Conservation (phyloP, 2,329 filamentous ascomycete genomes). For the Ophiocordyceps polyrhachis-furcata region DNA sequence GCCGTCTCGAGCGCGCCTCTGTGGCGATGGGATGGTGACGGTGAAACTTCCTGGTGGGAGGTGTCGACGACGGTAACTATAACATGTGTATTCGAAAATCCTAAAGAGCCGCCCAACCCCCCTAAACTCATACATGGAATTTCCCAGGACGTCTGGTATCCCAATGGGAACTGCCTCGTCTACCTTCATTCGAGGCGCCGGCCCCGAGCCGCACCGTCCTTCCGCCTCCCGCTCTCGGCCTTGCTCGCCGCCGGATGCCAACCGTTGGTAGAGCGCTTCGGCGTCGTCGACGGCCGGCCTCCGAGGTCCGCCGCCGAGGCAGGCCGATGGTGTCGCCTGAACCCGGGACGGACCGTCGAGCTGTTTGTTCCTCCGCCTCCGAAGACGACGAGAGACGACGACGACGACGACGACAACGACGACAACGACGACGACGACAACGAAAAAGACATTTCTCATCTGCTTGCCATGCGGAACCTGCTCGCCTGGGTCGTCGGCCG, state of each 20-base stretch:
- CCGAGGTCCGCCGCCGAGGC: constrained; percentile 11
- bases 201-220: constrained; percentile 46
- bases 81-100: background rate
- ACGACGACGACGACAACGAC: constrained; percentile 27
- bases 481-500: constrained; percentile 48
- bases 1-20: background rate
- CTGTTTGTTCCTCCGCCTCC: constrained; percentile 58
- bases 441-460: constrained; percentile 35
- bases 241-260: constrained; percentile 39
- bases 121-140: background rate
- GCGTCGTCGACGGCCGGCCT: constrained; percentile 14
- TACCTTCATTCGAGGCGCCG: constrained; percentile 49
- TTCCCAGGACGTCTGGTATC: constrained; percentile 52
- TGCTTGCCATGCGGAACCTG: constrained; percentile 54
- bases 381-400: constrained; percentile 12
- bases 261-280: constrained; percentile 37
- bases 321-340: constrained; percentile 13
- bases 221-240: constrained; percentile 41
- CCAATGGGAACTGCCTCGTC: constrained; percentile 49
- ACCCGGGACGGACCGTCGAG: constrained; percentile 24
- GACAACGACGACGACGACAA: constrained; percentile 22
- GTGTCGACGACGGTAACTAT: background rate
- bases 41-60: background rate
- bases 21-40: constrained; percentile 5
- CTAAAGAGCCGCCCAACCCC: background rate